Conservation (phyloP, 164 flowering plant species). For the Vitis cinerea region DNA sequence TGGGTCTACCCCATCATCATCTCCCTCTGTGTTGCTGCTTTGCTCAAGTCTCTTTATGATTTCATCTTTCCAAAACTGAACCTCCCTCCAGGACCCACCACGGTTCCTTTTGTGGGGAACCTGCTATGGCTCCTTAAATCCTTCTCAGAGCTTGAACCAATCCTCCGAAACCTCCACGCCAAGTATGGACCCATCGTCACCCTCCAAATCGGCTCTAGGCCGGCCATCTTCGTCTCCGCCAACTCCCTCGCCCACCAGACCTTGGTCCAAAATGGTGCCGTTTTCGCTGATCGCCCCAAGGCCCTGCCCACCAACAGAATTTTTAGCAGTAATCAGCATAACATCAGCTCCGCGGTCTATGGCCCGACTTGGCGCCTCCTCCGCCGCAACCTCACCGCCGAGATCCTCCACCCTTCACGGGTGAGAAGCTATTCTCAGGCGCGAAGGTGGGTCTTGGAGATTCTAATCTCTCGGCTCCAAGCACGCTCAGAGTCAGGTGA, state of each 20-base stretch:
- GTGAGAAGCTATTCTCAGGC: not conserved
- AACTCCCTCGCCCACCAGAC: slow-evolving; percentile 39
- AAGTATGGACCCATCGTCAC: slow-evolving; percentile 46
- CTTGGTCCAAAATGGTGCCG: slow-evolving; percentile 27
- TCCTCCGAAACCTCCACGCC: slow-evolving; percentile 8
- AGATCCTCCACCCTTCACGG: too few species aligned
- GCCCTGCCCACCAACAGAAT: not conserved
- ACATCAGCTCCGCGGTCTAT: not conserved
- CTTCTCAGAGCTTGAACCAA: too few species aligned
- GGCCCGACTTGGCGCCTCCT: not conserved
- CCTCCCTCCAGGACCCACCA: too few species aligned
- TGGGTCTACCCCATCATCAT: too few species aligned
- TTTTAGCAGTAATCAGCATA: not conserved
- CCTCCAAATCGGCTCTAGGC: slow-evolving; percentile 28
- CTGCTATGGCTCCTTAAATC: too few species aligned
- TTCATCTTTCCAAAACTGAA: too few species aligned
- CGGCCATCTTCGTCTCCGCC: slow-evolving; percentile 31
- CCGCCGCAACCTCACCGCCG: slow-evolving; percentile 4
- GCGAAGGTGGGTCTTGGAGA: too few species aligned
- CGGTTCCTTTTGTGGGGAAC: too few species aligned
- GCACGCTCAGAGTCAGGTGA: not conserved
- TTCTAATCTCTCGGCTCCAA: too few species aligned
- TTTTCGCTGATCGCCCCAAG: slow-evolving; percentile 13
- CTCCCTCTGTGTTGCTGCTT: too few species aligned
- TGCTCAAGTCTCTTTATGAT: too few species aligned